Evolutionary conservation across 345 rosid genomes (phyloP), one percentile per base, ranked within the genome.

Genomic region (Eutrema yunnanense): DNA sequence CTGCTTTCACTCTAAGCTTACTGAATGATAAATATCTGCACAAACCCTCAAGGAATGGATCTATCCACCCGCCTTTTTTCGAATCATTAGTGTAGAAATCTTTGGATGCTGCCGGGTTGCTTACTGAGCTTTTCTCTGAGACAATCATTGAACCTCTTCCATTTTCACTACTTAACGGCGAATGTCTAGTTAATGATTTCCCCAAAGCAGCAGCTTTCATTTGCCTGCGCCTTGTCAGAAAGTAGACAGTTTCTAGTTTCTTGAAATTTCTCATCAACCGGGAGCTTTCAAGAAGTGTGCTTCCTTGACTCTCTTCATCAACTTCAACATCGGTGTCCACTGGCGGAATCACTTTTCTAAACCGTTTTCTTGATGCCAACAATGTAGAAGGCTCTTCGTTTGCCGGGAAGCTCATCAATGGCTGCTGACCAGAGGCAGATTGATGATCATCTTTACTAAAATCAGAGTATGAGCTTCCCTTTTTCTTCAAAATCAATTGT

Each of bases 31-130:
- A 78, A 66, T 92, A 92, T 77, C 81, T 95, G 92, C 99, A 92
- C 73, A 95, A 79, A 47, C 96, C 97, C 83, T 92, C 96, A 6
- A 95, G 96, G 71, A 95, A 92, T 16, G 99, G 97, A 78, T 85
- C 85, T 64, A 95, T 90, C 99, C 99, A 95, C 75, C 87, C 90
- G 37, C 84, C 82, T 65, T 79, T 80, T 76, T 77, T 85, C 58
- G 78, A 66, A 63, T 81, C 88, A 65, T 36, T 52, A 9, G 8
- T 61, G 54, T 43, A 50, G 50, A 10, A 82, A 62, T 85, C 89
- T 78, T 81, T 89, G 8, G 63, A 42, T 26, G 56, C 63, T 2
- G 9, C 67, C 5, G 86, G 77, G 61, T 82, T 88, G 73, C 81
- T 88, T 62, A 87, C 81, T 8, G 92, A 88, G 81, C 96, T 92